Evolutionary conservation across 805 yeast species (phyloP).

Genomic region (Nakazawaea wyomingensis): DNA sequence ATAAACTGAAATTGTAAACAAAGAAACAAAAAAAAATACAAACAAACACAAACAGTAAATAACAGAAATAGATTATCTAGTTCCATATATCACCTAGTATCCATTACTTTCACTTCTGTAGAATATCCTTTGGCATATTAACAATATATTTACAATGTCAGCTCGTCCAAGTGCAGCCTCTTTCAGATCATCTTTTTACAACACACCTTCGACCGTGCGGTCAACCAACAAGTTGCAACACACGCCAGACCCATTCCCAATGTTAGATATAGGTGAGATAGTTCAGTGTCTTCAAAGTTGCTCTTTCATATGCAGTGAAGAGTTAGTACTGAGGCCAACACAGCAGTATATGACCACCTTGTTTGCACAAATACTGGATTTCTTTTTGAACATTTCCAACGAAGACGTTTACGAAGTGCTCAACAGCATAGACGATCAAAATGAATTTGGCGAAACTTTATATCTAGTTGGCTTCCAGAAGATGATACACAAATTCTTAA

Average conservation of each 20-base stretch:
- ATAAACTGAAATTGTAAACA: too few species aligned
- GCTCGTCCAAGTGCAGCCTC: slow-evolving; percentile 30
- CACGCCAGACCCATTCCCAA: slow-evolving; percentile 25
- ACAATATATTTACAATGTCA: slow-evolving; percentile 23
- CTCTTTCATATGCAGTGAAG: slow-evolving; percentile 19
- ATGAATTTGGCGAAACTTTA: slow-evolving; percentile 31
- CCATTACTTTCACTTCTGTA: too few species aligned
- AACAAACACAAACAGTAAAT: too few species aligned
- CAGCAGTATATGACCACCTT: slow-evolving; percentile 26
- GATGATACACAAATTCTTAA: slow-evolving; percentile 56
- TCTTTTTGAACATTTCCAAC: slow-evolving; percentile 28
- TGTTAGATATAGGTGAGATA: slow-evolving; percentile 25
- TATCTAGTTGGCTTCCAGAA: slow-evolving; percentile 52
- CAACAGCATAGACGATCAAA: slow-evolving; percentile 18
- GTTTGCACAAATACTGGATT: slow-evolving; percentile 29
- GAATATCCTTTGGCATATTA: too few species aligned
- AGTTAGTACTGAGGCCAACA: slow-evolving; percentile 25
- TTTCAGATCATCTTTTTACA: slow-evolving; percentile 18
- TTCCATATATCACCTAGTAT: too few species aligned
- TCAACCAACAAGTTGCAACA: slow-evolving; percentile 14
- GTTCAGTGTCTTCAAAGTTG: slow-evolving; percentile 16
- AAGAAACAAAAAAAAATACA: too few species aligned
- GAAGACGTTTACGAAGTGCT: slow-evolving; percentile 22
- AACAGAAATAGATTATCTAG: too few species aligned
- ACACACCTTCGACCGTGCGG: slow-evolving; percentile 19